Evolutionary conservation across 768 basidiomycete species (phyloP).

Genomic region (Boletus rubroflammeus): DNA sequence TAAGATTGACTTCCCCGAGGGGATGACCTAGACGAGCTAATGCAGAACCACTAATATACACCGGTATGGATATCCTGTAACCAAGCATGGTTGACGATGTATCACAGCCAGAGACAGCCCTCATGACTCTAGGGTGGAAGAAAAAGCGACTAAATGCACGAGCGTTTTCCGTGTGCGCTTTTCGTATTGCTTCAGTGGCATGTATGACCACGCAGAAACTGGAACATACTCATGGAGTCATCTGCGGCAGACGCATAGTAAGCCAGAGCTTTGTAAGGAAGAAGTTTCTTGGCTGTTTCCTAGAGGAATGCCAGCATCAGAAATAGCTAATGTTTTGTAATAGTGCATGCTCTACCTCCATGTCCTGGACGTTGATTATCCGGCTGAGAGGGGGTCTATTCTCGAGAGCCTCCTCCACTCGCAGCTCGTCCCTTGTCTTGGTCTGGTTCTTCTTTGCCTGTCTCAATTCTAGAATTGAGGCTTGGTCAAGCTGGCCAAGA

Average conservation of each 20-base stretch:
- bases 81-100: slow-evolving; percentile 75
- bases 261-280: slow-evolving; percentile 72
- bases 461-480: slow-evolving; percentile 39
- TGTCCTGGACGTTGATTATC: slow-evolving; percentile 74
- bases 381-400: slow-evolving; percentile 62
- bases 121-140: slow-evolving; percentile 82
- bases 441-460: slow-evolving; percentile 37
- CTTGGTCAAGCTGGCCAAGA: slow-evolving; percentile 59
- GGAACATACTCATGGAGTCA: slow-evolving; percentile 70
- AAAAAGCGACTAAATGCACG: slow-evolving; percentile 82
- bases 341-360: slow-evolving; percentile 54
- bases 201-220: slow-evolving; percentile 6
- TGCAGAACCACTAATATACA: slow-evolving; percentile 82
- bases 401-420: slow-evolving; percentile 58
- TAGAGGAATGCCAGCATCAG: slow-evolving; percentile 22
- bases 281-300: slow-evolving; percentile 67
- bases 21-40: slow-evolving; percentile 88
- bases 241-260: slow-evolving; percentile 88
- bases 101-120: slow-evolving; percentile 57
- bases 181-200: slow-evolving; percentile 10
- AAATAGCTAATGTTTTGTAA: not conserved
- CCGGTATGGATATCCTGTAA: slow-evolving; percentile 64
- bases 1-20: slow-evolving; percentile 82
- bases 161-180: slow-evolving; percentile 67
- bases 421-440: slow-evolving; percentile 66